phyloP scores from a whole-genome alignment of 106 monocot species.

The Triglochin maritima region DNA sequence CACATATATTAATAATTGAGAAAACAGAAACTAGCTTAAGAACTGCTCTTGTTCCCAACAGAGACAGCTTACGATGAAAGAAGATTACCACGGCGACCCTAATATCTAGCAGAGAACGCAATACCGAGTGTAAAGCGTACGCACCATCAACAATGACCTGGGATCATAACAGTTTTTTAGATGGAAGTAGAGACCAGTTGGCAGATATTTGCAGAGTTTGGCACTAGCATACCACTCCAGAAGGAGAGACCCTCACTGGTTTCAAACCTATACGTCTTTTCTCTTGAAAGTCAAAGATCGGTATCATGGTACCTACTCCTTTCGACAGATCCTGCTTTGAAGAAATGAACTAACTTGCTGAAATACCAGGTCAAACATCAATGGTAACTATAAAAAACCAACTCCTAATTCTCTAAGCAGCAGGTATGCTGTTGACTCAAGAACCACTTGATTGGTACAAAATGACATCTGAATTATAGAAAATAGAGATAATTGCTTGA shows the following conservation, averaged over 20 bases:
- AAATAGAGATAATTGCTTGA: no score
- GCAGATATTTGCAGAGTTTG: not conserved
- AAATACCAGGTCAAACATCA: not conserved
- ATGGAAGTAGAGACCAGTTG: not conserved
- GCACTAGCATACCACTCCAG: slow-evolving; percentile 47
- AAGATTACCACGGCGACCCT: slow-evolving; percentile 88
- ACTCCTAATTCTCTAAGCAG: no score
- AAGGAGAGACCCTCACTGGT: slow-evolving; percentile 47
- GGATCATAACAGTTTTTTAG: not conserved
- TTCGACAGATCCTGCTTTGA: slow-evolving; percentile 66
- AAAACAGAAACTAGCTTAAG: not conserved
- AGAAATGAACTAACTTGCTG: no score
- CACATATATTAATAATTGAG: not conserved
- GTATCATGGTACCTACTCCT: slow-evolving; percentile 55
- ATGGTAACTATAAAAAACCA: not conserved
- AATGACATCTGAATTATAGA: no score
- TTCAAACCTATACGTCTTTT: slow-evolving; percentile 53
- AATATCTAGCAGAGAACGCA: slow-evolving; percentile 86
- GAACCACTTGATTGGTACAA: no score
- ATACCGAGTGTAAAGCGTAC: slow-evolving; percentile 83
- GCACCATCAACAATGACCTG: slow-evolving; percentile 98
- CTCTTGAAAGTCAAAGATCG: slow-evolving; percentile 90
- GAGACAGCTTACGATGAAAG: not conserved
- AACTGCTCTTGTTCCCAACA: not conserved
- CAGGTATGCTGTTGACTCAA: no score